These are phyloP conservation scores for Paecilomyces niveus DNA, from an alignment of 2,329 filamentous ascomycete species.

Conservation along the genomic window DNA sequence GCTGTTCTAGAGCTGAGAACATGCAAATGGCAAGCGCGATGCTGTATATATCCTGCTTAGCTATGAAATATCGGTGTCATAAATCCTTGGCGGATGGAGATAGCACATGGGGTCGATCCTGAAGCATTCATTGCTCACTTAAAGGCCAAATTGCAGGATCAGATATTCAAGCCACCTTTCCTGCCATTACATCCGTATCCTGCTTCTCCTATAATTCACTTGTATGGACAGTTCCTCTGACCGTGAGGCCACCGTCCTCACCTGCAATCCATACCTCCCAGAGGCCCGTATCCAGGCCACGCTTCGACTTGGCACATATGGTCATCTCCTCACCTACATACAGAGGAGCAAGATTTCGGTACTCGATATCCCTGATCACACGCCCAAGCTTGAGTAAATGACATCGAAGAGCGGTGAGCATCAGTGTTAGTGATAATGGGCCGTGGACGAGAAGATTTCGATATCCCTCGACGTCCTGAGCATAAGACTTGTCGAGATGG, in stretches of 20 bases:
- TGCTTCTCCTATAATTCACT: constrained; percentile 12
- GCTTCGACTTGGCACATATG: constrained; percentile 56
- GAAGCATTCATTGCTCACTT: too few relatives aligned
- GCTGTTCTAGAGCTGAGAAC: too few relatives aligned
- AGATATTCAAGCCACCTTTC: too few relatives aligned
- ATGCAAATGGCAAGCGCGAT: too few relatives aligned
- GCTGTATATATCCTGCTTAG: too few relatives aligned
- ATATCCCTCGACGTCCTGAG: constrained; percentile 65
- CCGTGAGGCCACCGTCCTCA: constrained; percentile 54
- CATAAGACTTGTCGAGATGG: constrained; percentile 71
- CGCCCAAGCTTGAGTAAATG: constrained; percentile 38
- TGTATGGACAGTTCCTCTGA: constrained; percentile 47
- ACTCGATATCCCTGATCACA: constrained; percentile 55
- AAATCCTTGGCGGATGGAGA: too few relatives aligned
- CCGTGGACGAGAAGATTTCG: constrained; percentile 75
- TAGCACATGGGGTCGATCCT: too few relatives aligned
- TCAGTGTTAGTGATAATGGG: constrained; percentile 68
- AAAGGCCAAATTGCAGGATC: too few relatives aligned
- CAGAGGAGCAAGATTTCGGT: constrained; percentile 74
- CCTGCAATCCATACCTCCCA: constrained; percentile 63
- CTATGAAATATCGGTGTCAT: too few relatives aligned
- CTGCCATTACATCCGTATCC: constrained; percentile 1
- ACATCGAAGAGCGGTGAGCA: constrained; percentile 61
- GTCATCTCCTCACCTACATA: constrained; percentile 65
- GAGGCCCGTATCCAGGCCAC: constrained; percentile 31